Evolutionary conservation across 371 early-diverging fungal genomes (phyloP), one percentile per base, ranked within the genome.

Genomic region (Apophysomyces variabilis): DNA sequence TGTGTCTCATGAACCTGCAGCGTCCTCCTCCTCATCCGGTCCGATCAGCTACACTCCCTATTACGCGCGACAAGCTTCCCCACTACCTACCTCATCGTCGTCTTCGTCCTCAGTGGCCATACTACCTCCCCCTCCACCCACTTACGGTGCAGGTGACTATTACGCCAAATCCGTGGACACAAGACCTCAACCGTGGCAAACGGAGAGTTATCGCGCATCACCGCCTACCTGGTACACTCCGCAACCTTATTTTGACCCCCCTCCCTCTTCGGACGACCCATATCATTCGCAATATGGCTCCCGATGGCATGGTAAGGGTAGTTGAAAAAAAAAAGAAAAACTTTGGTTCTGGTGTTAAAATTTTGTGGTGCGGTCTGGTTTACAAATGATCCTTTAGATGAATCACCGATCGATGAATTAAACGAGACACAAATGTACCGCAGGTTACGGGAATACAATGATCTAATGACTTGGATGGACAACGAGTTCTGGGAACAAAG

Each of bases 401-500:
- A 26, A 14, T 54, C 37, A 46, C 32, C 14, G 26, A 61, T 61
- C 43, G 68, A 64, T 36, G 50, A 64, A 50, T 50, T 37, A 38
- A 56, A 68, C 26, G 68, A 68, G 54, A 62, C 58, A 18, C 62
- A 67, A 60, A 66, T 59, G 38, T 60, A 59, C 58, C 66, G 65
- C 32, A 65, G 58, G 56, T 58, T 73, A 58, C 69, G 70, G 12
- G 77, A 82, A 61, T 75, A 75, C 64, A 75, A 77, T 68, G 79
- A 82, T 65, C 66, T 79, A 61, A 67, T 82, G 69, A 77, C 74
- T 35, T 77, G 77, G 74, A 73, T 82, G 76, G 79, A 78, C 64
- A 73, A 69, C 68, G 82, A 82, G 45, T 82, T 82, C 68, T 72
- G 76, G 74, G 79, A 82, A 65, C 75, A 77, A 64, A 71, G 72